Conservation (phyloP, 306 rosid genomes). For the Prunus mira region DNA sequence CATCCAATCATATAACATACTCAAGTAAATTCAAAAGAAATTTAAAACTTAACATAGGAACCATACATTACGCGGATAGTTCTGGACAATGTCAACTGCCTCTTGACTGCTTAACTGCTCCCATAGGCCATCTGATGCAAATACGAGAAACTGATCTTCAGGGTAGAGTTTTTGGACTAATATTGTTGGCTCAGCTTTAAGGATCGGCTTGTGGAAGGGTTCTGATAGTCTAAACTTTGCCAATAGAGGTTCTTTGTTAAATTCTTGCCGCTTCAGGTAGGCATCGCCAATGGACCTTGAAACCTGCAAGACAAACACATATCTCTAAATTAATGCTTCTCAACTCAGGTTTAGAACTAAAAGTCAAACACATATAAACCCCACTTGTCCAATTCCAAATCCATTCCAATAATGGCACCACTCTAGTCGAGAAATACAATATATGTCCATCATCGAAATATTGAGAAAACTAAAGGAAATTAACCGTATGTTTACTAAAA, state of each 20-base stretch:
- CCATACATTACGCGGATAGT: constrained; percentile 70
- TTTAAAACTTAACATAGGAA: constrained; percentile 14
- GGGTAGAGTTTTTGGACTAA: constrained; percentile 59
- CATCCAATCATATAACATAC: background rate
- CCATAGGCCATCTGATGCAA: constrained; percentile 99
- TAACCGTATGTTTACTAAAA: background rate
- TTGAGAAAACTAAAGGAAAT: background rate
- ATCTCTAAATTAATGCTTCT: background rate
- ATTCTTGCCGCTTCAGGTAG: constrained; percentile 76
- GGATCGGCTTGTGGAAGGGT: constrained; percentile 76
- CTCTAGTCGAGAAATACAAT: background rate
- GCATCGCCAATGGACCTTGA: constrained; percentile 99
- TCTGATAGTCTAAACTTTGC: constrained; percentile 73
- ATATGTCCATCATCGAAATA: background rate
- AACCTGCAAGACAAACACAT: constrained; percentile 51
- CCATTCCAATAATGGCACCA: constrained; percentile 1
- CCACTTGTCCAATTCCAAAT: background rate
- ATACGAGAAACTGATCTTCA: constrained; percentile 75
- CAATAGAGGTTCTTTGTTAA: constrained; percentile 73
- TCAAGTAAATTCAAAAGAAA: background rate
- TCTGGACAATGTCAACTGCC: constrained; percentile 84
- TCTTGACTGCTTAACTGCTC: constrained; percentile 87
- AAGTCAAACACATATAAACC: background rate
- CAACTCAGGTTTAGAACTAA: background rate
- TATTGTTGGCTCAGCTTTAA: constrained; percentile 79